Evolutionary conservation across 1,139 yeast species (phyloP), one percentile per base, ranked within the genome.

Genomic region (Blastobotrys capitulatus): DNA sequence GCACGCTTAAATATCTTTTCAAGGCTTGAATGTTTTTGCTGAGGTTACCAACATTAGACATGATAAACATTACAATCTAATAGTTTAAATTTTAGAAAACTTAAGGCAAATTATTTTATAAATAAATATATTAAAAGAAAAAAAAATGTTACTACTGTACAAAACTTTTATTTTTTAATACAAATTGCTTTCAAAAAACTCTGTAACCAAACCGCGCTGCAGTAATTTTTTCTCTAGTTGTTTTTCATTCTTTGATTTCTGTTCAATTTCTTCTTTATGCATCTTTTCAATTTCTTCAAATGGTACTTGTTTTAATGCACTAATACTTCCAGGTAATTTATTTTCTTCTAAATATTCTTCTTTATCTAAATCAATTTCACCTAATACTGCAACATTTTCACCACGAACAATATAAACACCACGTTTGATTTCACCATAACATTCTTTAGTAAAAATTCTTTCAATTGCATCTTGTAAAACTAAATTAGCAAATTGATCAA

Each of bases 311-410:
- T 76, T 72, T 65, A 82, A 73, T 18, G 70, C 68, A 42, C 54
- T 48, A 15, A 51, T 38, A 1, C 58, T 55, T 1, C 60, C 60
- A 5, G 59, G 58, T 8, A 44, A 44, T 36, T 42, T 46, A 27
- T 48, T 46, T 25, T 75, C 75, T 62, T 86, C 74, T 52, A 86
- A 84, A 54, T 74, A 79, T 62, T 86, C 95, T 67, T 90, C 97
- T 58, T 73, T 78, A 63, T 88, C 96, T 55, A 89, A 85, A 66
- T 92, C 97, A 37, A 92, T 78, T 65, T 92, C 97, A 20, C 98
- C 98, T 68, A 92, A 70, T 81, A 90, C 80, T n/a, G 90, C 95
- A 15, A 92, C 95, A 62, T 92, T 92, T 68, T 92, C 99, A 55
- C 99, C 98, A 70, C 98, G 85, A 37, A 94, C 85, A 74, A 94